Conservation (phyloP, 192 early-diverging fungal species). For the Coemansia sp. region DNA sequence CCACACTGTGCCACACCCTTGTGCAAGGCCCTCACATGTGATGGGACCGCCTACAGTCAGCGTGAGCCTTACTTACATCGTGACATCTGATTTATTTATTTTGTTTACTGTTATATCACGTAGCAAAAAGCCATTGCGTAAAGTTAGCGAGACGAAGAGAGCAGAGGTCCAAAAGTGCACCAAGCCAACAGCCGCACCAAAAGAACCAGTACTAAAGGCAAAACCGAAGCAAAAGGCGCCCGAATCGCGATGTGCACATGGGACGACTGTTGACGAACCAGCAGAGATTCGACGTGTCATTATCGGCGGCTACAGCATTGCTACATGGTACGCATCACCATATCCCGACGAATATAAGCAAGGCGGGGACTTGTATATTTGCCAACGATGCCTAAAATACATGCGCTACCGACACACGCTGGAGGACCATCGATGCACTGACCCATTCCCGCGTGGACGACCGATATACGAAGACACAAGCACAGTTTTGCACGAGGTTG, state of each 20-base stretch:
- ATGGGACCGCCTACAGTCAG: not conserved
- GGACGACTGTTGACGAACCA: not conserved
- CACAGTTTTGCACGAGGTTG: slow-evolving; percentile 72
- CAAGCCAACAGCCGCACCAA: not conserved
- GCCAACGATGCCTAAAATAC: slow-evolving; percentile 94
- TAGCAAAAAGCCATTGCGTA: not conserved
- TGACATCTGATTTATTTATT: not conserved
- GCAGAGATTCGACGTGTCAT: slow-evolving; percentile 55
- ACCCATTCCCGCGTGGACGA: slow-evolving; percentile 78
- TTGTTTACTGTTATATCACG: not conserved
- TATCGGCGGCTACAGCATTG: slow-evolving; percentile 84
- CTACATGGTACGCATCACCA: slow-evolving; percentile 93
- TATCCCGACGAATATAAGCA: slow-evolving; percentile 89
- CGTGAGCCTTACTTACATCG: not conserved
- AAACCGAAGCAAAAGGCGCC: not conserved
- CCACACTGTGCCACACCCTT: not conserved
- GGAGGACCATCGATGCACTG: slow-evolving; percentile 58
- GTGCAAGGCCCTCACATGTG: not conserved
- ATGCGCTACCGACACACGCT: slow-evolving; percentile 75
- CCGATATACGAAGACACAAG: slow-evolving; percentile 77
- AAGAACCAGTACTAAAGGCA: slow-evolving; percentile 1
- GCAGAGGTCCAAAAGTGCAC: slow-evolving; percentile 1
- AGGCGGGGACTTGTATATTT: slow-evolving; percentile 75
- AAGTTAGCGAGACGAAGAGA: slow-evolving; percentile 6
- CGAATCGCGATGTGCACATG: slow-evolving; percentile 1